Conservation (phyloP, 1,284 basidiomycete genomes). For the Stygiomarasmius scandens region DNA sequence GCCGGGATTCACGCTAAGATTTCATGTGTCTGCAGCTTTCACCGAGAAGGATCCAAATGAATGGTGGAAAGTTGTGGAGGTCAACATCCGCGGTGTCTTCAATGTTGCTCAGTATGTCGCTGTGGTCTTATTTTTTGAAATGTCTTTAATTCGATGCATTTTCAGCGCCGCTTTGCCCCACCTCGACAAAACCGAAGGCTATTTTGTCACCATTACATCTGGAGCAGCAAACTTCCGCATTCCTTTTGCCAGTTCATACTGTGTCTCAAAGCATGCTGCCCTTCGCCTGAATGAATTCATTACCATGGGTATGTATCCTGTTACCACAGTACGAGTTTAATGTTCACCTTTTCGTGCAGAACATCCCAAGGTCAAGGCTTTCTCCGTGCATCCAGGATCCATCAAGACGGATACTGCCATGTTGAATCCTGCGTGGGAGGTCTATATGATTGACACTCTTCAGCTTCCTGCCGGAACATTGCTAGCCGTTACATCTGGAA, state of each 20-base stretch:
- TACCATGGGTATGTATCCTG: not conserved
- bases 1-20: too few relatives aligned
- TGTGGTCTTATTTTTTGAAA: not conserved
- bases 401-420: conserved; percentile 1
- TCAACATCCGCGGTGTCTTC: conserved; percentile 6
- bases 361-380: conserved; percentile 5
- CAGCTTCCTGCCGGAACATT: conserved; percentile 6
- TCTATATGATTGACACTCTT: conserved; percentile 3
- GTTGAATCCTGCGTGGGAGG: not conserved
- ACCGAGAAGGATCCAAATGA: conserved; percentile 5
- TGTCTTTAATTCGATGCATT: not conserved
- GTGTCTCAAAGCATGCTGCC: not conserved
- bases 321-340: too few relatives aligned
- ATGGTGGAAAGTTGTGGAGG: conserved; percentile 10
- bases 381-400: conserved; percentile 5
- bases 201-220: not conserved
- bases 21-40: too few relatives aligned
- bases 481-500: conserved; percentile 5
- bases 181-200: conserved; percentile 2
- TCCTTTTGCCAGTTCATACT: conserved; percentile 7
- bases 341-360: not conserved
- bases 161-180: conserved; percentile 1
- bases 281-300: conserved; percentile 5
- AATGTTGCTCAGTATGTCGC: conserved; percentile 7
- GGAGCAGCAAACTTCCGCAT: not conserved